Conservation (phyloP, 768 basidiomycete genomes). For the Suillus brevipes region DNA sequence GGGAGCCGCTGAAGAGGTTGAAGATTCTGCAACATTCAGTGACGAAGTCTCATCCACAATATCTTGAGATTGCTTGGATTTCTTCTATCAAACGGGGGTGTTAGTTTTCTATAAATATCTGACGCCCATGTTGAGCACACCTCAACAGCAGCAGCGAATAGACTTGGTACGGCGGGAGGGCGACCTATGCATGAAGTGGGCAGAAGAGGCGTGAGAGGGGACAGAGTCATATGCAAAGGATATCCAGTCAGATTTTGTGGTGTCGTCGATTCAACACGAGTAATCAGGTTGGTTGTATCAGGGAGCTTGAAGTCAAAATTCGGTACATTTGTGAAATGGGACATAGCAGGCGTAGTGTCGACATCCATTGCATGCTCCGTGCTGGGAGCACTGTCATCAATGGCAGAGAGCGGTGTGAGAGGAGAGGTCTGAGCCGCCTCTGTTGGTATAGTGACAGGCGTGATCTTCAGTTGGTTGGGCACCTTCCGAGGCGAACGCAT, state of each 20-base stretch:
- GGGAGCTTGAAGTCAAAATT: conserved; percentile 14
- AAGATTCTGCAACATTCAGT: conserved; percentile 5
- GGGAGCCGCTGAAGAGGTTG: neutral
- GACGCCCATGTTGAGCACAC: conserved; percentile 16
- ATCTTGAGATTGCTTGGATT: neutral
- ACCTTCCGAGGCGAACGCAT: conserved; percentile 25
- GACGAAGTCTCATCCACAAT: neutral
- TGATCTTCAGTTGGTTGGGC: conserved; percentile 25
- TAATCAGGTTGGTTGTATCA: conserved; percentile 31
- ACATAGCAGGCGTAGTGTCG: conserved; percentile 17
- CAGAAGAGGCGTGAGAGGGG: conserved; percentile 53
- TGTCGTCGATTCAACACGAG: conserved; percentile 19
- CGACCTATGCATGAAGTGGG: conserved; percentile 39
- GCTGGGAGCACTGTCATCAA: neutral
- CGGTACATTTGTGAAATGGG: conserved; percentile 25
- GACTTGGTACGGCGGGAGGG: conserved; percentile 12
- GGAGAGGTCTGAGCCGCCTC: conserved; percentile 7
- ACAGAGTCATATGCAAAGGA: conserved; percentile 29
- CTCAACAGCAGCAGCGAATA: conserved; percentile 12
- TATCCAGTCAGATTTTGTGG: conserved; percentile 4
- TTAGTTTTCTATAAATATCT: conserved; percentile 3
- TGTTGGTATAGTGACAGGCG: conserved; percentile 23
- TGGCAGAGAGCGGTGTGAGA: neutral
- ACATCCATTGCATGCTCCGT: conserved; percentile 25
- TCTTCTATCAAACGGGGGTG: neutral